Evolutionary conservation across 169 alveolate genomes (phyloP).

Genomic region (Besnoitia besnoiti): DNA sequence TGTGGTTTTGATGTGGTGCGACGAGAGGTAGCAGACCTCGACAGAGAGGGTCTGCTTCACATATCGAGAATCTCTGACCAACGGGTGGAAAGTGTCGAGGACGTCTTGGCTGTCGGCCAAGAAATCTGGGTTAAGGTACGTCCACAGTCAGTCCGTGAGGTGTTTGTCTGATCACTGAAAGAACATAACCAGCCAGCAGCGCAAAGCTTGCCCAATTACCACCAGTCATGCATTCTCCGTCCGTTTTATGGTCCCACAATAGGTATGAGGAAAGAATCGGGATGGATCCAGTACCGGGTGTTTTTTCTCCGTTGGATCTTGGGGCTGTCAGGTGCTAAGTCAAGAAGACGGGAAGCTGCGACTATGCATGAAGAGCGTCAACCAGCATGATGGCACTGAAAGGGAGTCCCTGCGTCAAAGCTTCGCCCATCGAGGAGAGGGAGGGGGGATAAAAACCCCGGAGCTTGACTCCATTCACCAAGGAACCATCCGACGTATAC

Average conservation of each 20-base stretch:
- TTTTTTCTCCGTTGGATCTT: background rate
- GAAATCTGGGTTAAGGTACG: slow-evolving; percentile 58
- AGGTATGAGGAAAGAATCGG: too few species aligned
- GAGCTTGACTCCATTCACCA: slow-evolving; percentile 42
- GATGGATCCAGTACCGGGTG: background rate
- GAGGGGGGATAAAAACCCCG: slow-evolving; percentile 10
- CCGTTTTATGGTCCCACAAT: too few species aligned
- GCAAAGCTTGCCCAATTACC: too few species aligned
- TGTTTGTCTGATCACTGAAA: background rate
- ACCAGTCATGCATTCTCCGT: too few species aligned
- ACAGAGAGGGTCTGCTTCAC: slow-evolving; percentile 51
- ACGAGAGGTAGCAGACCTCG: slow-evolving; percentile 9
- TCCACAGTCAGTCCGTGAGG: background rate
- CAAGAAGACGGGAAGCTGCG: slow-evolving; percentile 48
- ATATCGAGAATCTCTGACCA: slow-evolving; percentile 13
- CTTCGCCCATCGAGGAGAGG: background rate
- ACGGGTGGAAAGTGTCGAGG: slow-evolving; percentile 45
- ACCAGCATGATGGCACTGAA: slow-evolving; percentile 43
- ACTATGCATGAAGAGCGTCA: slow-evolving; percentile 39
- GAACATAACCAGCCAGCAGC: too few species aligned
- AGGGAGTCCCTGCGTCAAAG: background rate
- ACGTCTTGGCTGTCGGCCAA: slow-evolving; percentile 37
- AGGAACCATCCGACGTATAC: slow-evolving; percentile 48
- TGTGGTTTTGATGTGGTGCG: background rate
- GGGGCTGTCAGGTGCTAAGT: slow-evolving; percentile 22